Evolutionary conservation across 1,284 basidiomycete genomes (phyloP).

Genomic region (Sporisorium graminicola): DNA sequence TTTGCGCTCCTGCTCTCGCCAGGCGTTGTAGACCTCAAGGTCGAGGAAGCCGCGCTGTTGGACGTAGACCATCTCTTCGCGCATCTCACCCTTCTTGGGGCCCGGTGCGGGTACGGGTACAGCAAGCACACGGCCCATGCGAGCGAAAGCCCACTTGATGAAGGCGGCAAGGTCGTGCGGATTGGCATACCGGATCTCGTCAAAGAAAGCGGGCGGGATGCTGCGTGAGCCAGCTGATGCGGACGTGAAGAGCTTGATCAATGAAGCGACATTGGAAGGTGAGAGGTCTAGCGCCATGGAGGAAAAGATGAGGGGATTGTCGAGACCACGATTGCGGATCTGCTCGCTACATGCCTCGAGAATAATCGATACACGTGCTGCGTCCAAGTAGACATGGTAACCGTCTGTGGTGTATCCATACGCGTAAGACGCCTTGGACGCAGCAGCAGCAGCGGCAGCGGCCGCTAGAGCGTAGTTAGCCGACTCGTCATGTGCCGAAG

Average conservation of each 20-base stretch:
- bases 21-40: slow-evolving; percentile 59
- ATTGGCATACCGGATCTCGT: slow-evolving; percentile 64
- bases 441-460: not conserved
- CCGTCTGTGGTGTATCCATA: slow-evolving; percentile 63
- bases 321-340: slow-evolving; percentile 63
- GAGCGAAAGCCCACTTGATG: slow-evolving; percentile 68
- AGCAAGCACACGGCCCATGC: slow-evolving; percentile 63
- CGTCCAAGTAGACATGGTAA: slow-evolving; percentile 58
- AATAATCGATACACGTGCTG: slow-evolving; percentile 39
- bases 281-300: slow-evolving; percentile 67
- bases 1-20: slow-evolving; percentile 60
- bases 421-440: slow-evolving; percentile 14
- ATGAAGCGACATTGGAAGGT: slow-evolving; percentile 45
- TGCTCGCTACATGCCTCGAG: slow-evolving; percentile 55
- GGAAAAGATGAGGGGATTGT: slow-evolving; percentile 66
- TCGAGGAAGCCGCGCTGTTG: slow-evolving; percentile 68
- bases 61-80: slow-evolving; percentile 63
- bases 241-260: slow-evolving; percentile 49
- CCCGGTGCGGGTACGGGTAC: slow-evolving; percentile 43
- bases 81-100: slow-evolving; percentile 43
- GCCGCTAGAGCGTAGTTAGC: not conserved
- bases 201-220: slow-evolving; percentile 35
- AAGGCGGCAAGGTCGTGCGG: slow-evolving; percentile 65
- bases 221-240: slow-evolving; percentile 15
- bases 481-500: slow-evolving; percentile 9